A percentile compares a stretch with the other conserved stretches of the same genome.
Evolutionary conservation across 306 rosid species (phyloP).

Genomic region (Quillaja saponaria): DNA sequence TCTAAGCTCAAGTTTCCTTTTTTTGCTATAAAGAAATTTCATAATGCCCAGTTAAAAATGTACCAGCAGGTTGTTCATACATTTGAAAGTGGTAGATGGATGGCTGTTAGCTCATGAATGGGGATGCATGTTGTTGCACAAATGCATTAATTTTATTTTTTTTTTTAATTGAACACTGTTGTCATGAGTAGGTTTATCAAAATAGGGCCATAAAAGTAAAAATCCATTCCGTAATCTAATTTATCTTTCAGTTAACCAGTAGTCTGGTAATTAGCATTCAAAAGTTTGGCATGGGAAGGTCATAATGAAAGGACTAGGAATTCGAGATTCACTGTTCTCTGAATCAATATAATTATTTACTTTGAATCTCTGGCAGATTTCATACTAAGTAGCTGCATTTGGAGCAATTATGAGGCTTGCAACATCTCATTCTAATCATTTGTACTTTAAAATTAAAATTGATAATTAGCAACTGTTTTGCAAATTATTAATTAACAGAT

Average conservation of each 20-base stretch:
- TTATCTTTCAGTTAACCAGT: slow-evolving; percentile 6
- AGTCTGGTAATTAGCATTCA: not conserved
- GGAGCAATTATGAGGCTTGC: slow-evolving; percentile 10
- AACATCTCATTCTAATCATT: slow-evolving; percentile 4
- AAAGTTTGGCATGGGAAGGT: slow-evolving; percentile 9
- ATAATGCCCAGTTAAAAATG: not conserved
- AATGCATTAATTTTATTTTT: slow-evolving; percentile 20
- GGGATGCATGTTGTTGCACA: slow-evolving; percentile 20
- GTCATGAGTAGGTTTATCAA: not conserved
- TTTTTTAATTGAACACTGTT: not conserved
- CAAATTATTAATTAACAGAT: not conserved
- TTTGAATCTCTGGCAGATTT: no score
- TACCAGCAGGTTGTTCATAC: slow-evolving; percentile 14
- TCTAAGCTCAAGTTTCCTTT: not conserved
- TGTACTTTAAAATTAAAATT: not conserved
- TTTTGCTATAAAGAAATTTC: not conserved
- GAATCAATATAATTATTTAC: slow-evolving; percentile 6
- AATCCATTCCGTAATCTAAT: slow-evolving; percentile 14
- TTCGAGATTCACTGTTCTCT: not conserved
- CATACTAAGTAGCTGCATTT: slow-evolving; percentile 5
- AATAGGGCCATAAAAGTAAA: not conserved
- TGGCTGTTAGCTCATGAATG: slow-evolving; percentile 25
- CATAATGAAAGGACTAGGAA: slow-evolving; percentile 1
- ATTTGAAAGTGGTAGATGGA: slow-evolving; percentile 20
- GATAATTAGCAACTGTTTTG: not conserved